phyloP scores from a whole-genome alignment of 331 rosid genomes.

The Stylosanthes scabra region DNA sequence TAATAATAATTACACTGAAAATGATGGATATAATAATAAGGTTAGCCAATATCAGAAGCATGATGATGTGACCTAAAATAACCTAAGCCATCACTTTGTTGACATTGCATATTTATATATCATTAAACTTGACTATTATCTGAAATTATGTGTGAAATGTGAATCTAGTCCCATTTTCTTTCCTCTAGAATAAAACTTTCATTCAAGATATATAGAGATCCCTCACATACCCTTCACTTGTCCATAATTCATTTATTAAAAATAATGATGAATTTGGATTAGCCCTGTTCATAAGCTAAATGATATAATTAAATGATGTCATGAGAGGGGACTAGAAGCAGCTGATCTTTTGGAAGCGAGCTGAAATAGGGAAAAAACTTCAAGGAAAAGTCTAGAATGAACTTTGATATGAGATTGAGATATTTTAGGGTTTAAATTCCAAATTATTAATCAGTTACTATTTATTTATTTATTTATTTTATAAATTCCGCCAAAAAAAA shows the following conservation, averaged over 20 bases:
- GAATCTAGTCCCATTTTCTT: background rate
- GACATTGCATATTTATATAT: background rate
- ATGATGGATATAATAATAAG: background rate
- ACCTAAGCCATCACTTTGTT: conserved; percentile 20
- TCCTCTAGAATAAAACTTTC: background rate
- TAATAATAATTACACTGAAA: conserved; percentile 18
- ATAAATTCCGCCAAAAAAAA: too few relatives aligned
- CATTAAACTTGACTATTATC: background rate
- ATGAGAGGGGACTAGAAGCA: background rate
- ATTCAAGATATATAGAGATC: background rate
- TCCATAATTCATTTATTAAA: background rate
- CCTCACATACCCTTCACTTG: background rate
- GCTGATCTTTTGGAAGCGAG: background rate
- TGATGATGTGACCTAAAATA: conserved; percentile 25
- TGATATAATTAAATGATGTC: background rate
- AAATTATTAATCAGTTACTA: too few relatives aligned
- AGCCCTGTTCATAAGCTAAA: background rate
- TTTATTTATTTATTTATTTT: too few relatives aligned
- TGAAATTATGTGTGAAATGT: background rate
- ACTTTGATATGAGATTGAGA: too few relatives aligned
- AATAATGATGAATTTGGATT: background rate
- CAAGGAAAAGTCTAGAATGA: too few relatives aligned
- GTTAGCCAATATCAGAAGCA: conserved; percentile 33
- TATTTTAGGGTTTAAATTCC: too few relatives aligned
- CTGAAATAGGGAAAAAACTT: background rate